Evolutionary conservation across 306 rosid species (phyloP), one percentile per base, ranked within the genome.

Genomic region (Gillenia trifoliata): DNA sequence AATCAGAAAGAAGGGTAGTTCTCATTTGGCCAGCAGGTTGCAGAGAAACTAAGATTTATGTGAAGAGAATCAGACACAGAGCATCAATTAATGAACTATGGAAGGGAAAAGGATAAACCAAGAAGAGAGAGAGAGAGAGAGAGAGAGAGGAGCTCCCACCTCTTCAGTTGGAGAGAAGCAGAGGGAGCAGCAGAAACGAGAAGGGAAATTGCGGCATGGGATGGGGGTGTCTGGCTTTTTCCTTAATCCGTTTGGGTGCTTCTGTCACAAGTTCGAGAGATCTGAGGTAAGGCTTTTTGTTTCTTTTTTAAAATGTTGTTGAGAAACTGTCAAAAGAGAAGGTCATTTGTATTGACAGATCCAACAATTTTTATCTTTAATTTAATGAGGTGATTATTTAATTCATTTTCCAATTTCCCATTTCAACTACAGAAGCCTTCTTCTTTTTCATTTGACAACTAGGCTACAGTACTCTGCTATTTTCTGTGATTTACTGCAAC

Each of bases 321-420:
- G 31, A 36, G 54, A 16, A 47, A 49, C 82, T 23, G 80, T 73
- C 70, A 75, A 78, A 69, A 50, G 50, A 23, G 19, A 38, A 47
- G 65, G 17, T 20, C 55, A 25, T 34, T 34, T 63, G 43, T 59
- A 79, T 76, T 75, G 84, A 83, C 78, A 60, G 88, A 83, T 85
- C 89, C 85, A 67, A 72, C 16, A 56, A 41, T n/a, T 26, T 20
- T 30, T 43, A 29, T 10, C 40, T 34, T 34, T 65, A 34, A 20
- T 20, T 9, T 4, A 57, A 20, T 36, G 6, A n/a, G 1, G 19
- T 10, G 41, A 38, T 20, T 33, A 8, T 20, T 64, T 4, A 3
- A 31, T n/a, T n/a, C 29, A 33, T 36, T 56, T 25, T 22, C 64
- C 7, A 22, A 33, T 19, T 31, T 6, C 66, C 25, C 36, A 16